Evolutionary conservation across 495 filamentous ascomycete genomes (phyloP), one percentile per base, ranked within the genome.

Genomic region (Neurospora hispaniola): DNA sequence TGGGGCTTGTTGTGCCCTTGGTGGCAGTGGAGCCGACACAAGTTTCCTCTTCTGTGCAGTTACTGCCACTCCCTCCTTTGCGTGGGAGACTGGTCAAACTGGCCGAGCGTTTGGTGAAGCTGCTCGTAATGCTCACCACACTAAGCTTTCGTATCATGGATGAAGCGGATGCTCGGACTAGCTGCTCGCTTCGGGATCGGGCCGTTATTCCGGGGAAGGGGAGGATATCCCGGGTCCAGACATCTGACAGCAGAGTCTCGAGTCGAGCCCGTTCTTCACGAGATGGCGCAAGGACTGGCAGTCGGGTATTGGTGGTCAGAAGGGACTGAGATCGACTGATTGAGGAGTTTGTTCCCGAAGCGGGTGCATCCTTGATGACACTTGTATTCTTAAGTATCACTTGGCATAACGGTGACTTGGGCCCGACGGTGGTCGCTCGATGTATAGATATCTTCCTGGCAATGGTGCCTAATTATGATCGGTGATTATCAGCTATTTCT

Each of bases 361-460:
- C 73, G 11, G 80, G 72, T 59, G 79, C 80, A 69, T 89, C 88
- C 73, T 91, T 90, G 35, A 89, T 85, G 23, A 88, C 89, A 78
- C 91, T 89, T 2, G 96, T 98, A 76, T 96, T 97, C 77, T 92
- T 94, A 78, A 99, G 94, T 44, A 97, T 92, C 48, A 98, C 90
- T 75, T 94, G 90, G 81, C 80, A 89, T 66, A 86, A 83, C 71
- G 87, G 85, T 16, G 86, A 87, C 77, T 85, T 90, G 40, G 86
- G 86, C 12, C 90, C 84, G 75, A 92, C 84, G 5, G 92, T 90
- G 14, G 90, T 88, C 31, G 92, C 87, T 46, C 92, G 88, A 75
- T 94, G 92, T 76, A 97, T 90, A 9, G 94, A 97, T 75, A 93
- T 89, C 75, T 90, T 88, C 72, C 93, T 89, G 40, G 90, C 86